phyloP scores from a whole-genome alignment of 306 rosid genomes.

The Arachis stenosperma region DNA sequence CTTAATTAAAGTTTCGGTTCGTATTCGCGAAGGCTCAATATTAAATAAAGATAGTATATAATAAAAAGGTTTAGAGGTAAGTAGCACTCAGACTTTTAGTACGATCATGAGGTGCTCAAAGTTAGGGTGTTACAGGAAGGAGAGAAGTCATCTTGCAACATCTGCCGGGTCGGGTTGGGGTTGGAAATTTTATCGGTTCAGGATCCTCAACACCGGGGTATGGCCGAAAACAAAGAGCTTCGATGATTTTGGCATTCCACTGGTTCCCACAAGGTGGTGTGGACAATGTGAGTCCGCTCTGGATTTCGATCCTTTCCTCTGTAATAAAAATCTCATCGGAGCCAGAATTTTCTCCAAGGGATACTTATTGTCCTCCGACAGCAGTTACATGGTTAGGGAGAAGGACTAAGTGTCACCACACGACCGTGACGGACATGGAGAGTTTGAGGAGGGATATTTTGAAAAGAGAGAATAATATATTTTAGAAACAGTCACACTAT shows the following conservation, averaged over 20 bases:
- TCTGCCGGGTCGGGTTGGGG: too few relatives aligned
- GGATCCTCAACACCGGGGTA: constrained; percentile 70
- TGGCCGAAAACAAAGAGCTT: constrained; percentile 87
- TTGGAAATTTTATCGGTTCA: constrained; percentile 25
- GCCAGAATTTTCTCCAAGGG: constrained; percentile 83
- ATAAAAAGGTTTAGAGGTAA: too few relatives aligned
- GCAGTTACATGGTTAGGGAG: constrained; percentile 37
- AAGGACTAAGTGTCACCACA: constrained; percentile 64
- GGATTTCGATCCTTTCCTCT: constrained; percentile 55
- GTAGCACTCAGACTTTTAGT: too few relatives aligned
- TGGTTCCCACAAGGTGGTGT: constrained; percentile 65
- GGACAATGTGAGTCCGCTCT: constrained; percentile 71
- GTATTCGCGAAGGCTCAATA: too few relatives aligned
- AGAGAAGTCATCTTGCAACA: too few relatives aligned
- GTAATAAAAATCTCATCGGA: constrained; percentile 84
- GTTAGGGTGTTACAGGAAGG: too few relatives aligned
- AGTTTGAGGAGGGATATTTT: too few relatives aligned
- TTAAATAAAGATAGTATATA: too few relatives aligned
- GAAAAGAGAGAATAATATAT: too few relatives aligned
- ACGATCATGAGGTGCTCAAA: too few relatives aligned
- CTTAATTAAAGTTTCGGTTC: too few relatives aligned
- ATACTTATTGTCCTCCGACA: constrained; percentile 57
- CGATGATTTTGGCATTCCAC: constrained; percentile 60
- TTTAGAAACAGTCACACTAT: too few relatives aligned
- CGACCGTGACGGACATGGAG: constrained; percentile 77